A percentile compares a stretch with the other conserved stretches of the same genome.
These are phyloP conservation scores for Aspergillus conjunctus DNA, from an alignment of 495 filamentous ascomycete genomes.

Conservation along the genomic window DNA sequence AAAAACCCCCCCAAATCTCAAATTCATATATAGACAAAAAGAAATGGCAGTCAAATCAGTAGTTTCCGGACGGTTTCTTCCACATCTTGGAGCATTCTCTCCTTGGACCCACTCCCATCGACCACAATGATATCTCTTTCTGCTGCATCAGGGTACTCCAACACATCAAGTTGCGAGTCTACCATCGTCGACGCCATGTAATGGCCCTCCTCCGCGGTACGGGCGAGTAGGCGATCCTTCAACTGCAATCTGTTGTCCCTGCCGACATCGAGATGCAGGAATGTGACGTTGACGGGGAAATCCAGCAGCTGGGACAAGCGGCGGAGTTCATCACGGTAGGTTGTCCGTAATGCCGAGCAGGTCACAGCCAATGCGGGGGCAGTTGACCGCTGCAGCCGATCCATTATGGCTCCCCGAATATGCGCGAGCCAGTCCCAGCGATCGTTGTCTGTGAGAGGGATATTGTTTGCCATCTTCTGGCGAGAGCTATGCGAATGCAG, in stretches of 20 bases:
- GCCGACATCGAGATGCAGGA: slow-evolving; percentile 20
- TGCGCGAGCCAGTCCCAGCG: slow-evolving; percentile 34
- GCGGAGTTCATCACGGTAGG: slow-evolving; percentile 30
- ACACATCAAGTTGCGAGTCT: slow-evolving; percentile 28
- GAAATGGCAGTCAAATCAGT: slow-evolving; percentile 2
- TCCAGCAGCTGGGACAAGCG: slow-evolving; percentile 23
- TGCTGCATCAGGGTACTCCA: slow-evolving; percentile 21
- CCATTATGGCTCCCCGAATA: slow-evolving; percentile 32
- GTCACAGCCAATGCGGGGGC: slow-evolving; percentile 23
- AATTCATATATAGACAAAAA: background rate
- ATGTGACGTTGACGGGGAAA: slow-evolving; percentile 30
- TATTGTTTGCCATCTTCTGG: slow-evolving; percentile 25
- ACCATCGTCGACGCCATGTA: slow-evolving; percentile 32
- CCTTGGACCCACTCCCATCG: slow-evolving; percentile 20
- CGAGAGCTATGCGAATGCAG: slow-evolving; percentile 28
- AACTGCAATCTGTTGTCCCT: slow-evolving; percentile 14
- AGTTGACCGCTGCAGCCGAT: slow-evolving; percentile 20
- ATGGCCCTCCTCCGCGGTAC: slow-evolving; percentile 24
- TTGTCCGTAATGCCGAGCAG: slow-evolving; percentile 27
- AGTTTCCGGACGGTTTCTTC: slow-evolving; percentile 13
- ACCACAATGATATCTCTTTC: slow-evolving; percentile 26
- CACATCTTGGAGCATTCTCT: slow-evolving; percentile 21
- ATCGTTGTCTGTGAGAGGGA: slow-evolving; percentile 27
- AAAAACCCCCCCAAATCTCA: background rate
- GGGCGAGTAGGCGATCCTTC: slow-evolving; percentile 17